phyloP scores from a whole-genome alignment of 306 rosid genomes.

The Carpinus viminea region DNA sequence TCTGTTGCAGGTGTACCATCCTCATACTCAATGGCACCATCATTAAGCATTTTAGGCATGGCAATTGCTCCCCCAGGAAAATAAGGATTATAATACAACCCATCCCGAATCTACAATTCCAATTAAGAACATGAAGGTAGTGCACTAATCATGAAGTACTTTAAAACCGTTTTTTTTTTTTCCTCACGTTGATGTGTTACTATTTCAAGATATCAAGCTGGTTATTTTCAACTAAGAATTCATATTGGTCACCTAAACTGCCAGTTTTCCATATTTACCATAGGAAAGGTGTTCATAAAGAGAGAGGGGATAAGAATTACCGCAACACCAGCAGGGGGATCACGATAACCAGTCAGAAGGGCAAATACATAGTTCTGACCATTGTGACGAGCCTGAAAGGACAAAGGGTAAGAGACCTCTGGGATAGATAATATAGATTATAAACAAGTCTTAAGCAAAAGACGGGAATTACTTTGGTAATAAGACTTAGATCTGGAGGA shows the following conservation, averaged over 20 bases:
- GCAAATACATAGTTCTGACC: constrained; percentile 93
- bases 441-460: constrained; percentile 22
- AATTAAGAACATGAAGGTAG: constrained; percentile 15
- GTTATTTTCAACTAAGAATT: neutral
- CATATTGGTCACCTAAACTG: neutral
- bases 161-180: neutral
- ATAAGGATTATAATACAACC: constrained; percentile 92
- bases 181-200: neutral
- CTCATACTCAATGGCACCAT: constrained; percentile 95
- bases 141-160: neutral
- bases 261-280: neutral
- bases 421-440: neutral
- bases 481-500: constrained; percentile 96
- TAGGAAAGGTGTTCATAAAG: neutral
- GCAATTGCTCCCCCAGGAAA: constrained; percentile 99
- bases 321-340: constrained; percentile 94
- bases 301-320: constrained; percentile 38
- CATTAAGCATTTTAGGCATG: constrained; percentile 99
- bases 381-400: constrained; percentile 92
- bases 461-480: constrained; percentile 74
- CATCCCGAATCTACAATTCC: constrained; percentile 83
- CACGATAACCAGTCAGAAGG: constrained; percentile 89
- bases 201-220: neutral
- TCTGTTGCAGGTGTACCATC: constrained; percentile 94
- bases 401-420: constrained; percentile 17